These are phyloP conservation scores for Panaeolus cyanescens DNA, from an alignment of 768 basidiomycete genomes.

Conservation along the genomic window DNA sequence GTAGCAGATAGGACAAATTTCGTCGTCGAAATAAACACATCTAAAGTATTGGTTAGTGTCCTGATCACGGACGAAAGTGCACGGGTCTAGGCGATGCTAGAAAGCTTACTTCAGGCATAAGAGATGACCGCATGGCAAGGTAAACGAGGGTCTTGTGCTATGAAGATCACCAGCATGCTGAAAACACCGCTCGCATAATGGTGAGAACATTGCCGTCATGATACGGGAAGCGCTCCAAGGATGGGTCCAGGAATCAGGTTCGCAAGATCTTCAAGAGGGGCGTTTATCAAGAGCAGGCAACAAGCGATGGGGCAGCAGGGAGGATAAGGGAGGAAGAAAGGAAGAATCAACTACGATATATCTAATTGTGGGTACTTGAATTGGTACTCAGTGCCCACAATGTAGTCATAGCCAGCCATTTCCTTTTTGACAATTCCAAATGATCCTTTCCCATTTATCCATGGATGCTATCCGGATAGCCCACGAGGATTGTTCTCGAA, in stretches of 20 bases:
- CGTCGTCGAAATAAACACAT: not conserved
- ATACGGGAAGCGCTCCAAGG: not conserved
- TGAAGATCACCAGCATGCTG: not conserved
- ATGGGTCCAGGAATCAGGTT: not conserved
- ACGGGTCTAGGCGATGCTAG: not conserved
- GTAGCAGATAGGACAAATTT: not conserved
- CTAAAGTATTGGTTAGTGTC: not conserved
- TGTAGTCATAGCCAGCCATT: not conserved
- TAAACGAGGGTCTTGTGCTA: not conserved
- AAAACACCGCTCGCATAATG: not conserved
- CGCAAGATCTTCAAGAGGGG: not conserved
- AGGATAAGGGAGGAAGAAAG: not conserved
- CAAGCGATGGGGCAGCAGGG: not conserved
- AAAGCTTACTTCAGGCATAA: not conserved
- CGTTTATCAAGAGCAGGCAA: not conserved
- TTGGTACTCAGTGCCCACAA: not conserved
- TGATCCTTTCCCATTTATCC: not conserved
- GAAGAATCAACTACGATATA: not conserved
- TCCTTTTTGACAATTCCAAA: conserved; percentile 1
- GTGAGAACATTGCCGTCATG: not conserved
- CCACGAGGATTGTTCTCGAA: not conserved
- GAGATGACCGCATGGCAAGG: not conserved
- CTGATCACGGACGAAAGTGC: not conserved
- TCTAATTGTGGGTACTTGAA: conserved; percentile 1
- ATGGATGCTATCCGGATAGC: not conserved